Evolutionary conservation across 139 green algal genomes (phyloP), one percentile per base, ranked within the genome.

Genomic region (Zygnema circumcarinatum): DNA sequence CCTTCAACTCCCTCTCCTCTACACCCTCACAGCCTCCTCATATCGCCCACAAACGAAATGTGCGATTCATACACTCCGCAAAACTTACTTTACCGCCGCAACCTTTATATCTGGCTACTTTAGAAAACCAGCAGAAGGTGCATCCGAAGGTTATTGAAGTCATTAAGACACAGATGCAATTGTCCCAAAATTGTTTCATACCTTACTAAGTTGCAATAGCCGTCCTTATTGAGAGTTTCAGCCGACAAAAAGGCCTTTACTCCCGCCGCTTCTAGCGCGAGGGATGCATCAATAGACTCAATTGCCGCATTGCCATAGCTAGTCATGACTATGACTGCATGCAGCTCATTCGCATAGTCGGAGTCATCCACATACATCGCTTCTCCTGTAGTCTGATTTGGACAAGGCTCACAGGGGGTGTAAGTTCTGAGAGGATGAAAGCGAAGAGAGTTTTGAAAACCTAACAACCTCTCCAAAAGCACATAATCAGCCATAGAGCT

Each of bases 351-450:
- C 1, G 39, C 32, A 0, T 90, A 1, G 1, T 91, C 82, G 20
- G 90, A 33, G 85, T 96, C 94, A 11, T 90, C 90, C 0, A 88
- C 87, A 83, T 95, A 96, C 42, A 89, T 36, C 0, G 93, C 92
- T 41, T 95, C 92, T 1, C 94, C 94, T 32, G 81, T 87, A 2
- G 81, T 83, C 81, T 87, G 78, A 83, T 83, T 16, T 36, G 16
- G 16, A 78, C 3, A n/a, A n/a, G n/a, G n/a, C n/a, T n/a, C n/a
- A n/a, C 20, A 79, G 22, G 72, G 54, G 54, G 25, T 33, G 54
- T 29, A 29, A 72, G 54, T 72, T 72, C n/a, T n/a, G n/a, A n/a
- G n/a, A n/a, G n/a, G n/a, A n/a, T n/a, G n/a, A n/a, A n/a, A 72
- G 29, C 25, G 25, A 72, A 29, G 25, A 72, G 56, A 72, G 25